Evolutionary conservation across 202 grass and related monocot genomes (phyloP).

Genomic region (Dendrocalamus latiflorus): DNA sequence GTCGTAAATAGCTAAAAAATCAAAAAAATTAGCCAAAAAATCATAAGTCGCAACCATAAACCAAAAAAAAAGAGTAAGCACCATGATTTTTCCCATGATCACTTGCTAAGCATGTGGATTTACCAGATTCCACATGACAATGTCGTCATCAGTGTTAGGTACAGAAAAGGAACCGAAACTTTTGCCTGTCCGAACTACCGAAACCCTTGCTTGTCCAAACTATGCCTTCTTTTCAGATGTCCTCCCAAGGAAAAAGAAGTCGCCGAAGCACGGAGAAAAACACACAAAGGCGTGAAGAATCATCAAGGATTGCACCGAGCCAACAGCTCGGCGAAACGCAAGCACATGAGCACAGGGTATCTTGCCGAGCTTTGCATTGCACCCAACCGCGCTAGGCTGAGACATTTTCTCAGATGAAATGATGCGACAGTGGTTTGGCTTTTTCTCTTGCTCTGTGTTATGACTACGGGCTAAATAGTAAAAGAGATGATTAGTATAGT

Average conservation of each 20-base stretch:
- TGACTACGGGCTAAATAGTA: too few species aligned
- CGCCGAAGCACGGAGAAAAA: neutral
- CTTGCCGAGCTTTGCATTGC: neutral
- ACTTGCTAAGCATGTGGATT: conserved; percentile 13
- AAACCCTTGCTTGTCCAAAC: too few species aligned
- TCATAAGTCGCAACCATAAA: too few species aligned
- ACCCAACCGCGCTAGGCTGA: neutral
- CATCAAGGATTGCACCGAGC: neutral
- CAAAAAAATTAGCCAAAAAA: too few species aligned
- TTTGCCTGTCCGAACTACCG: too few species aligned
- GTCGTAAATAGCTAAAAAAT: too few species aligned
- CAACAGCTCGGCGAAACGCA: neutral
- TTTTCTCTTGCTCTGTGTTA: conserved; percentile 1
- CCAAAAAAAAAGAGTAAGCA: neutral
- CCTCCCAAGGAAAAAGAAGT: neutral
- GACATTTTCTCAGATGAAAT: neutral
- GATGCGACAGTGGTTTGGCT: neutral
- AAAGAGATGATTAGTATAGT: too few species aligned
- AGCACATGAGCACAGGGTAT: neutral
- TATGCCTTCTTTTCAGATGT: neutral
- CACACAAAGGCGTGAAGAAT: neutral
- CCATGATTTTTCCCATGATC: conserved; percentile 16
- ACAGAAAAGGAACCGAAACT: neutral
- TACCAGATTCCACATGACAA: neutral
- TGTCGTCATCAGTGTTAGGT: conserved; percentile 22